These are phyloP conservation scores for Trichoderma koningiopsis DNA, from an alignment of 2,329 filamentous ascomycete species.

Conservation along the genomic window DNA sequence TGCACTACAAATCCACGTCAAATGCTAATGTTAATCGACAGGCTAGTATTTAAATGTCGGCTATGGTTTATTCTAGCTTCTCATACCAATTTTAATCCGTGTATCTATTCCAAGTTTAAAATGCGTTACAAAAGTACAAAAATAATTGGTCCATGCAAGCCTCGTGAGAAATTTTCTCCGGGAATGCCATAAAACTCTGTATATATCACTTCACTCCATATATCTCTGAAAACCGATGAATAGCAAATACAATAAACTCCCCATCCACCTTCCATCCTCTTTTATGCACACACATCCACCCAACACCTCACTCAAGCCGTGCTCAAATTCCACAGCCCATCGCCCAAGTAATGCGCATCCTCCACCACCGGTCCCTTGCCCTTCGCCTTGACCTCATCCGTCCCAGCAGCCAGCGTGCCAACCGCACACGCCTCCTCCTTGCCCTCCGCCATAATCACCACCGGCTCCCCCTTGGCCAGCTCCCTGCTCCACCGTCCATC, in stretches of 20 bases:
- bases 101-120: no score
- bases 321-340: conserved; percentile 82
- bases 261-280: not conserved
- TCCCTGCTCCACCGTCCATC: conserved; percentile 65
- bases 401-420: conserved; percentile 79
- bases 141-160: no score
- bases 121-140: no score
- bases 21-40: no score
- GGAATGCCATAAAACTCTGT: not conserved
- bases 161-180: no score
- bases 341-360: conserved; percentile 88
- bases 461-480: conserved; percentile 77
- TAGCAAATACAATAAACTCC: not conserved
- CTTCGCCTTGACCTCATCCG: conserved; percentile 89
- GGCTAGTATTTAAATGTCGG: no score
- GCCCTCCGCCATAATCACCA: conserved; percentile 88
- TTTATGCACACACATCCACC: not conserved
- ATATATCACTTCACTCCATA: not conserved
- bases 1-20: no score
- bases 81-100: no score
- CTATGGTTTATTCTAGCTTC: no score
- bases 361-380: conserved; percentile 95
- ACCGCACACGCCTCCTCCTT: conserved; percentile 91
- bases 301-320: conserved; percentile 53
- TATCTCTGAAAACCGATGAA: not conserved